These are phyloP conservation scores for Leccinum imitatum DNA, from an alignment of 768 basidiomycete genomes.

Conservation along the genomic window DNA sequence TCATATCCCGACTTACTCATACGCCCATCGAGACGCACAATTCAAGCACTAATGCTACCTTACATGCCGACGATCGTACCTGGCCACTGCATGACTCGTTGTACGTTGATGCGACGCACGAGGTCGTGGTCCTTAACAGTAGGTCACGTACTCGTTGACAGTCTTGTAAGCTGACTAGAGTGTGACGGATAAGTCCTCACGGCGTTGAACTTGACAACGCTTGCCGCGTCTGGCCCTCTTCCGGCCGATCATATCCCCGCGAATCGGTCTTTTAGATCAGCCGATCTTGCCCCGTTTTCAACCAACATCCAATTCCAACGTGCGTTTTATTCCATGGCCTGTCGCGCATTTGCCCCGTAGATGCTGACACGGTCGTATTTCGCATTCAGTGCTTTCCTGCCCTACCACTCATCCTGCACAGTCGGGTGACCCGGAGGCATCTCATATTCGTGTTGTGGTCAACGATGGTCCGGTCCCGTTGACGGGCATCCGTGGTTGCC, in stretches of 20 bases:
- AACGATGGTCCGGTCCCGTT: conserved; percentile 88
- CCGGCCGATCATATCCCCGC: conserved; percentile 69
- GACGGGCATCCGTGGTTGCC: conserved; percentile 74
- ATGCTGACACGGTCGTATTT: background rate
- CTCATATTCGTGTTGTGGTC: conserved; percentile 77
- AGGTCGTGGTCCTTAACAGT: conserved; percentile 90
- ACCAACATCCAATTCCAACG: conserved; percentile 90
- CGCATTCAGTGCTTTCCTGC: conserved; percentile 58
- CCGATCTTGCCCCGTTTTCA: conserved; percentile 83
- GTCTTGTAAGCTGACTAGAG: background rate
- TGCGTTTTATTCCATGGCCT: conserved; percentile 35
- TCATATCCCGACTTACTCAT: conserved; percentile 79
- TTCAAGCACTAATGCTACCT: conserved; percentile 81
- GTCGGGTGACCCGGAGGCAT: conserved; percentile 32
- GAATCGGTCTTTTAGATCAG: conserved; percentile 65
- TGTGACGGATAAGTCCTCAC: conserved; percentile 57
- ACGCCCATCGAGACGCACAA: conserved; percentile 69
- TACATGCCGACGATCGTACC: conserved; percentile 63
- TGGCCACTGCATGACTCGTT: conserved; percentile 72
- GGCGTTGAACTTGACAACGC: conserved; percentile 77
- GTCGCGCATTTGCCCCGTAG: background rate
- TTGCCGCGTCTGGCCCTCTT: conserved; percentile 72
- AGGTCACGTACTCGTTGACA: conserved; percentile 18
- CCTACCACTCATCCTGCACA: conserved; percentile 4
- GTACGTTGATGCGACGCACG: conserved; percentile 90